A percentile compares a stretch with the other conserved stretches of the same genome.
These are phyloP conservation scores for Rhinocladiella similis DNA, from an alignment of 2,329 filamentous ascomycete species.

Conservation along the genomic window DNA sequence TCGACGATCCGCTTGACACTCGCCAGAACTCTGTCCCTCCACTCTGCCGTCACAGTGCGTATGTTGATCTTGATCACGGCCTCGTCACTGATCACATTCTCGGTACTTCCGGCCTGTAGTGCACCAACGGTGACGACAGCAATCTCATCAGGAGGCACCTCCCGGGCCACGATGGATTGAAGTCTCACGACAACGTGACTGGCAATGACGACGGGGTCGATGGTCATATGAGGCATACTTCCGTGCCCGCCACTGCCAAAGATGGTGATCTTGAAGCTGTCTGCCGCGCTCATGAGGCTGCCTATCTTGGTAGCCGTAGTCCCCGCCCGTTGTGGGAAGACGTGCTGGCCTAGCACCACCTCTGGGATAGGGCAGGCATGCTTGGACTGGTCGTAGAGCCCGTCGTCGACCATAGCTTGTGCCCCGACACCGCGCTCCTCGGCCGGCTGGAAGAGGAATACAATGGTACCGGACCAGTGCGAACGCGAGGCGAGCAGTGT, in stretches of 20 bases:
- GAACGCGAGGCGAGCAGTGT: slow-evolving; percentile 47
- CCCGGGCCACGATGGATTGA: slow-evolving; percentile 60
- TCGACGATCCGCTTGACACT: slow-evolving; percentile 56
- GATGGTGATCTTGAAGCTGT: slow-evolving; percentile 54
- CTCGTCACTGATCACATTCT: slow-evolving; percentile 60
- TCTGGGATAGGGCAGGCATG: slow-evolving; percentile 53
- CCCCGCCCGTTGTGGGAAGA: slow-evolving; percentile 49
- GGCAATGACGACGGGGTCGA: slow-evolving; percentile 62
- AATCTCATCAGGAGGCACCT: slow-evolving; percentile 54
- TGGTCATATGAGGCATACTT: slow-evolving; percentile 54
- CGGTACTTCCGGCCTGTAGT: slow-evolving; percentile 59
- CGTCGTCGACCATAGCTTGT: slow-evolving; percentile 62
- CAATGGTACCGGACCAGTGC: slow-evolving; percentile 62
- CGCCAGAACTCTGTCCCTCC: slow-evolving; percentile 48
- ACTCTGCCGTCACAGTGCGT: slow-evolving; percentile 47
- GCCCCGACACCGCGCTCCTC: slow-evolving; percentile 67
- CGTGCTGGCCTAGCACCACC: slow-evolving; percentile 58
- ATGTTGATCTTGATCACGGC: slow-evolving; percentile 59
- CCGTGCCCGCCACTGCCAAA: slow-evolving; percentile 61
- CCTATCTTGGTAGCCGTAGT: slow-evolving; percentile 41
- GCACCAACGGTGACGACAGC: slow-evolving; percentile 61
- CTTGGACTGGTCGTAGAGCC: slow-evolving; percentile 47
- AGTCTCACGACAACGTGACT: slow-evolving; percentile 56
- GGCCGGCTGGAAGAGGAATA: slow-evolving; percentile 66
- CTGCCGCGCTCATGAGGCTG: slow-evolving; percentile 45